A percentile compares a stretch with the other conserved stretches of the same genome.
Evolutionary conservation across 352 stramenopile genomes (phyloP).

Genomic region (Pythium pyrilobum): DNA sequence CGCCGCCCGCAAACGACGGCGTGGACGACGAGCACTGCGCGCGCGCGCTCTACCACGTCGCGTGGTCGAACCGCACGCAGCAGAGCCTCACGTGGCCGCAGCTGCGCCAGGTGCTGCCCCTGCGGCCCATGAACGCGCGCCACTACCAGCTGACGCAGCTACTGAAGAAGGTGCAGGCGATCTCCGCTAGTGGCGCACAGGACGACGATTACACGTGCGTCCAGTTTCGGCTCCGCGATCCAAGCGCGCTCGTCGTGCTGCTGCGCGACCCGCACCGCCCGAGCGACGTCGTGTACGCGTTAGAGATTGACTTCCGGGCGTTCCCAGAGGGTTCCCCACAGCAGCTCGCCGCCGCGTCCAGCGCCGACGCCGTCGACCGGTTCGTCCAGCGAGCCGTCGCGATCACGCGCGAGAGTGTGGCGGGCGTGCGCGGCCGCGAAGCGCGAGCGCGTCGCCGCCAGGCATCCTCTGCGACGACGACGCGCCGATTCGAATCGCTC

Average conservation of each 20-base stretch:
- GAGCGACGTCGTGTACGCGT: constrained; percentile 24
- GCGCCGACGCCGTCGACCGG: not conserved
- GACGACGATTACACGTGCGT: not conserved
- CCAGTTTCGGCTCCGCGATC: constrained; percentile 18
- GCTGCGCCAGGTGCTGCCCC: constrained; percentile 45
- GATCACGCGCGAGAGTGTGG: constrained; percentile 35
- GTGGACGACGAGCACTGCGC: constrained; percentile 21
- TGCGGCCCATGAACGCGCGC: constrained; percentile 64
- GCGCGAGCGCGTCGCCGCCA: constrained; percentile 26
- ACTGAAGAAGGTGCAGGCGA: constrained; percentile 10
- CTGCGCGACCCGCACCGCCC: constrained; percentile 25
- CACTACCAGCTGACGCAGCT: constrained; percentile 57
- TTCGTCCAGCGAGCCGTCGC: constrained; percentile 34
- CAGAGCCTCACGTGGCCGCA: constrained; percentile 45
- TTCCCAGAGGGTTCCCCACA: not conserved
- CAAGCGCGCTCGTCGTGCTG: constrained; percentile 30
- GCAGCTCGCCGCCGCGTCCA: not conserved
- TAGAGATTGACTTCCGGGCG: constrained; percentile 31
- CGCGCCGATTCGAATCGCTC: constrained; percentile 28
- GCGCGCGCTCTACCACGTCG: constrained; percentile 40
- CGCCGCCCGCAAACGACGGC: not conserved
- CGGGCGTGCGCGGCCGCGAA: constrained; percentile 50
- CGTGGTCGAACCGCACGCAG: constrained; percentile 43
- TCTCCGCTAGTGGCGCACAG: not conserved
- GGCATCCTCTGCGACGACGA: constrained; percentile 19